Evolutionary conservation across 2,329 filamentous ascomycete genomes (phyloP).

Genomic region (Cladosporium velox): DNA sequence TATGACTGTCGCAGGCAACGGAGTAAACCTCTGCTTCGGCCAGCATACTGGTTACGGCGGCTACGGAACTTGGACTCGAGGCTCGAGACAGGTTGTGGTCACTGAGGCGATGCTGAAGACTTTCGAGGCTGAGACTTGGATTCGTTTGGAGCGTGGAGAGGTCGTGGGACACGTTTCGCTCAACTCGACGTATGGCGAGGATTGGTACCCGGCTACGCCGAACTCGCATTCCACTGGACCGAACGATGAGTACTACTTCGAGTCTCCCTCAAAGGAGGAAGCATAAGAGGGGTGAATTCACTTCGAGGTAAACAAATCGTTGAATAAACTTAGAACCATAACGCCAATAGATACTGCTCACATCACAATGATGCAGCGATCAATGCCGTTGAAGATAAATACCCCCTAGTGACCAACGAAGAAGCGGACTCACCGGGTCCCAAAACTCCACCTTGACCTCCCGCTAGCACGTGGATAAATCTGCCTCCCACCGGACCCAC

Average conservation of each 20-base stretch:
- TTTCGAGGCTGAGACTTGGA: conserved; percentile 35
- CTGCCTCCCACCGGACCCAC: background rate
- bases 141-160: conserved; percentile 35
- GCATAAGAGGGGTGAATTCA: background rate
- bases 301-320: background rate
- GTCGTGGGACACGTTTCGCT: conserved; percentile 34
- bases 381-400: background rate
- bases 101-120: conserved; percentile 28
- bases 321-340: background rate
- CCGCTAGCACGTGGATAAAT: background rate
- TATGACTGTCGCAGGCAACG: conserved; percentile 35
- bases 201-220: background rate
- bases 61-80: conserved; percentile 38
- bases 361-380: background rate
- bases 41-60: conserved; percentile 37
- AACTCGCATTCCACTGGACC: conserved; percentile 4
- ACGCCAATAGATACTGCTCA: background rate
- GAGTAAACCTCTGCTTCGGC: conserved; percentile 38
- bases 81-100: conserved; percentile 34
- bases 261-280: background rate
- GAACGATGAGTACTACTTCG: conserved; percentile 6
- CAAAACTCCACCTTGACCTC: background rate
- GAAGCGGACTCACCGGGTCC: background rate
- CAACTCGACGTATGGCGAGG: conserved; percentile 35
- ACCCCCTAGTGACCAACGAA: background rate